These are phyloP conservation scores for Kwoniella shivajii DNA, from an alignment of 1,284 basidiomycete genomes.

Conservation along the genomic window DNA sequence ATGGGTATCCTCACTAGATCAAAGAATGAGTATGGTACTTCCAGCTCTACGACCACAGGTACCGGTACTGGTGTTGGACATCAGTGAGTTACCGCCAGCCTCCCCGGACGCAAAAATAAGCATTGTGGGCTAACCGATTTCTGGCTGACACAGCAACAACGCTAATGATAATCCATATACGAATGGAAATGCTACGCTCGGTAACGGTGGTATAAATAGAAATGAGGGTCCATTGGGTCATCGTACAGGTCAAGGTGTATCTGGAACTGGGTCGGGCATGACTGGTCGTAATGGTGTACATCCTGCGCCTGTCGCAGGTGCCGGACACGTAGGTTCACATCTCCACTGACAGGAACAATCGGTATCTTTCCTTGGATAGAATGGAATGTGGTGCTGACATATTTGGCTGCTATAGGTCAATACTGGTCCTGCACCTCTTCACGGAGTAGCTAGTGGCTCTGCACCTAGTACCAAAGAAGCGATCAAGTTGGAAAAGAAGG, in stretches of 20 bases:
- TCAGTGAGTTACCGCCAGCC: not conserved
- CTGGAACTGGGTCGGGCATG: constrained; percentile 3
- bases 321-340: constrained; percentile 4
- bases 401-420: constrained; percentile 8
- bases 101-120: no score
- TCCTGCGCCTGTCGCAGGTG: constrained; percentile 1
- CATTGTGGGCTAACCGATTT: no score
- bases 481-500: constrained; percentile 20
- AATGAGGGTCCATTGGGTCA: not conserved
- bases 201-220: not conserved
- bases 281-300: not conserved
- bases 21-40: no score
- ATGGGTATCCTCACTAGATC: no score
- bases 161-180: constrained; percentile 1
- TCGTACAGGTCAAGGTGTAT: constrained; percentile 4
- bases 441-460: constrained; percentile 4
- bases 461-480: constrained; percentile 16
- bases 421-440: constrained; percentile 20
- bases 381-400: no score
- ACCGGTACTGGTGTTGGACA: not conserved
- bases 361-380: no score
- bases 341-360: no score
- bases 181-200: constrained; percentile 1
- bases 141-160: not conserved
- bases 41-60: not conserved